Percentiles rank a stretch among this genome's conserved stretches.
phyloP scores from a whole-genome alignment of 2,329 filamentous ascomycete species.

The Nigrospora sphaerica region DNA sequence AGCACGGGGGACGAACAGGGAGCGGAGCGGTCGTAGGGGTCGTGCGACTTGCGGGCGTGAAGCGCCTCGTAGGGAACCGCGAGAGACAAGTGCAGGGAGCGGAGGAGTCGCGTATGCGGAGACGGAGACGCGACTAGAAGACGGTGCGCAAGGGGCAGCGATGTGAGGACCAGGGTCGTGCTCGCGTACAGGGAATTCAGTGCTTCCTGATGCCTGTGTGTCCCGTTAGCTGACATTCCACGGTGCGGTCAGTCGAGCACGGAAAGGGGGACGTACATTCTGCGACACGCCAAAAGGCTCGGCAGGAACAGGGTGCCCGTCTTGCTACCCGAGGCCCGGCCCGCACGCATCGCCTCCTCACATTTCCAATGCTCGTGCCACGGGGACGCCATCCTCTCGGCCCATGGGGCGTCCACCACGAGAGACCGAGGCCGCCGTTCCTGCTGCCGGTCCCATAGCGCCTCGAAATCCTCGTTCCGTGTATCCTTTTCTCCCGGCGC shows the following conservation, averaged over 20 bases:
- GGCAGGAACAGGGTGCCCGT: constrained; percentile 8
- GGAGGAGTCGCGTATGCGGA: constrained; percentile 3
- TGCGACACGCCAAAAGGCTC: constrained; percentile 10
- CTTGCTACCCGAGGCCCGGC: not conserved
- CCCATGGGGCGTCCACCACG: constrained; percentile 8
- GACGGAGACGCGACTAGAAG: constrained; percentile 5
- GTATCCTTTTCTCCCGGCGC: constrained; percentile 6
- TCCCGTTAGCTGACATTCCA: too few species aligned
- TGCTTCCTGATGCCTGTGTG: constrained; percentile 10
- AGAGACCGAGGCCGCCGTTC: constrained; percentile 6
- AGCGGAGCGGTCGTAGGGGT: not conserved
- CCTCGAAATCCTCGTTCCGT: constrained; percentile 10
- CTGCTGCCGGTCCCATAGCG: constrained; percentile 6
- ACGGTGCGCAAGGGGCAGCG: constrained; percentile 10
- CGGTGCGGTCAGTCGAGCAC: not conserved
- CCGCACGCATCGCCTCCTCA: constrained; percentile 11
- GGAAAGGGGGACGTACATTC: constrained; percentile 9
- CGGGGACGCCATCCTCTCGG: constrained; percentile 9
- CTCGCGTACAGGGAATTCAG: constrained; percentile 10
- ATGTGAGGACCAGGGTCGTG: constrained; percentile 11
- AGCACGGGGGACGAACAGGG: not conserved
- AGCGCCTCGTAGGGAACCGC: constrained; percentile 9
- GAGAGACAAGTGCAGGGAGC: constrained; percentile 12
- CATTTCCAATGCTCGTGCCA: constrained; percentile 16
- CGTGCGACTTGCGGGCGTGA: constrained; percentile 7